Evolutionary conservation across 768 basidiomycete genomes (phyloP), one percentile per base, ranked within the genome.

Genomic region (Tubosaeta sp.): DNA sequence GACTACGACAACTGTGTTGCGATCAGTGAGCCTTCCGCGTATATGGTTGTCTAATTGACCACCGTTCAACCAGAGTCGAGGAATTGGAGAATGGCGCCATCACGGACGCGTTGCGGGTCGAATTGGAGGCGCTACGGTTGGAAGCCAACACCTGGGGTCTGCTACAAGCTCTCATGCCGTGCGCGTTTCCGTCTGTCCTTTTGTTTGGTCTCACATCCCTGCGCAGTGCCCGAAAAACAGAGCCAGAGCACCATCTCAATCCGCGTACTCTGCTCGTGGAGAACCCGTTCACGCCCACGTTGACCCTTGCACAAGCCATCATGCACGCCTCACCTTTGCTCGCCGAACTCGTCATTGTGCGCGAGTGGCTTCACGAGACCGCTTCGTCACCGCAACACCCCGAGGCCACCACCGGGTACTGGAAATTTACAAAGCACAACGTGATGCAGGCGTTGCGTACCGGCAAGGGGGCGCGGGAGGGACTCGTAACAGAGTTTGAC

Each of bases 291-390:
- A 87, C 86, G 0, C 90, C 92, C 0, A 83, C 87, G 0, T 77
- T 82, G 5, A 83, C 83, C 0, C 77, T 94, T 24, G 87, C 86
- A 0, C 84, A 90, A 62, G 78, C 82, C 3, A 80, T 90, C 45
- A 78, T 94, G 75, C 69, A 78, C 43, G 69, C 80, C 3, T 88
- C 84, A 0, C 81, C 80, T 0, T 74, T 85, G 2, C 81, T 92
- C 31, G 69, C 79, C 1, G 90, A 91, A 53, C 87, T 92, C 48
- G 75, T 89, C 41, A 82, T 87, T 39, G 83, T 92, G 8, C 81
- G 87, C n/a, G 89, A 92, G 65, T 94, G 91, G 91, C 75, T 92
- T 1, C 87, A 91, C 54, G 87, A 90, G 36, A 86, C 80, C 0
- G 86, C 88, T 0, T 79, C 82, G 0, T 51, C 74, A n/a, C 78